Base-by-base conservation (phyloP, 805 yeast species). In the Kluyveromyces aestuarii region DNA sequence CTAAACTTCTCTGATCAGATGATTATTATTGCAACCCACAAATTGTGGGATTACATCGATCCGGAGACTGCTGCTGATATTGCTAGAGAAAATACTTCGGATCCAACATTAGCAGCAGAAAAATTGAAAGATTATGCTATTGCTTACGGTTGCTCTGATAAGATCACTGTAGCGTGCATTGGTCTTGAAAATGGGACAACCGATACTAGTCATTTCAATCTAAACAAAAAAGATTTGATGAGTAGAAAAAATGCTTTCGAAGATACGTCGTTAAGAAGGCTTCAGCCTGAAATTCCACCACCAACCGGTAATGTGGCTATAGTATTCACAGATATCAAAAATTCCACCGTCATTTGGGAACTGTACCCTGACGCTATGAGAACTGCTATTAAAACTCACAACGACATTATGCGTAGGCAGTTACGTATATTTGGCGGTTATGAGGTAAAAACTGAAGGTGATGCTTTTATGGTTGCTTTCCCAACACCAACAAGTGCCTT, bases 381-480 rank as follows among this genome's bases (percentile, higher is more conserved):
- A 64, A 83, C 96, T 2, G 98, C 99, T 0, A 93, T 93, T 61
- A 88, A 89, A 67, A 84, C 87, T 4, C 99, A 93, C 67, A 93
- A 93, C 62, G 79, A 87, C 19, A 79, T 93, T 30, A 93, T 93
- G 99, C 80, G 99, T 61, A 78, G 98, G 45, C 95, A 88, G 56
- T 70, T 93, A 53, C 77, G 96, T 56, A 82, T 90, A 44, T 87
- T 87, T 61, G 97, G 98, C 36, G 99, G 99, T 2, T 93, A 93
- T 63, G 99, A 93, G 65, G 99, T 93, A 27, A 93, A 93, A 64
- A 93, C 97, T 1, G 99, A 93, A 79, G 99, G 99, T 62, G 99
- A 93, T 73, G 96, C 99, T 0, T 93, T 93, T 58, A 90, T 93
- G 87, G 97, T 93, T 13, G 87, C 97, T 11, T 93, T 93, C 66